Evolutionary conservation across 768 basidiomycete genomes (phyloP), one percentile per base, ranked within the genome.

Genomic region (Leucocoprinus leucothites): DNA sequence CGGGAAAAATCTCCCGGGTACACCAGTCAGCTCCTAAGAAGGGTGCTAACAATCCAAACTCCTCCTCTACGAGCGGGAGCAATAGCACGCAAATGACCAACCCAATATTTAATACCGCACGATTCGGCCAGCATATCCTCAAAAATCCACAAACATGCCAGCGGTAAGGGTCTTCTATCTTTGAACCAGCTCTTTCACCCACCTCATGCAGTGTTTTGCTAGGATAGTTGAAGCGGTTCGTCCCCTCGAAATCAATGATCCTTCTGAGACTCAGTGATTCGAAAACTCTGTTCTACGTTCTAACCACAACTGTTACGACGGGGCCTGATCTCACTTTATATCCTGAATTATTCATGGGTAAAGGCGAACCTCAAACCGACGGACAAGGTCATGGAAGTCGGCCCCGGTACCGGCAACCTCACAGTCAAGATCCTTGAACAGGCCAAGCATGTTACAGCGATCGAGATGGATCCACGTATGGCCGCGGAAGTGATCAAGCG

Each of bases 401-500:
- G 95, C 65, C 95, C 96, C 11, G 96, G 96, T 71, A 98, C 96
- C 7, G 96, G 97, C 60, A 98, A 99, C 68, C 70, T 98, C 65
- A 98, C 97, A 0, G 87, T 97, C 18, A 80, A 89, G 64, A 99
- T 98, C 56, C 74, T 99, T 22, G 92, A 96, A 64, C 89, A 94
- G 69, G 90, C 91, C 52, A 94, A 94, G 68, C 88, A 89, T 73
- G 89, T 92, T 24, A 92, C 91, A 0, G 96, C 95, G 1, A 85
- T 98, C 21, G 97, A 99, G 73, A 92, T 94, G 89, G 97, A 98
- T 67, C 97, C 97, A 60, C 85, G 97, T 14, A 98, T 98, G 96
- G 96, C 97, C 13, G 94, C 95, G 16, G 97, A 98, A 69, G 82
- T 98, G 48, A 89, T 91, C 41, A 99, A 99, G 70, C 86, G 97